A percentile compares a stretch with the other conserved stretches of the same genome.
phyloP scores from a whole-genome alignment of 1,139 yeast genomes.

The Arxiozyma slooffiae region DNA sequence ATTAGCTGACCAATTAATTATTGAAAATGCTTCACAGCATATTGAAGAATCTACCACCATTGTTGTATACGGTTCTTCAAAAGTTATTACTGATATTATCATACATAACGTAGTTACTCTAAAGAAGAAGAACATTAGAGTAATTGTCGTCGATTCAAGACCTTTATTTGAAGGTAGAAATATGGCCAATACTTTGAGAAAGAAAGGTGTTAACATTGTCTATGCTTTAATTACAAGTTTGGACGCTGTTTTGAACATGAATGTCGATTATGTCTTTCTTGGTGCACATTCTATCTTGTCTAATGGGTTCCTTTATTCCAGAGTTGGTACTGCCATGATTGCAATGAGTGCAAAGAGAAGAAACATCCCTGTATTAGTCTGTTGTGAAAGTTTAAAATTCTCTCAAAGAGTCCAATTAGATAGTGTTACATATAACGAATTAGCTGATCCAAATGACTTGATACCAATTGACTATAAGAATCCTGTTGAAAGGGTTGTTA shows the following conservation, averaged over 20 bases:
- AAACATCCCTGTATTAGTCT: constrained; percentile 86
- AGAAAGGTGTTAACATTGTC: constrained; percentile 50
- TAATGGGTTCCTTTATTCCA: constrained; percentile 82
- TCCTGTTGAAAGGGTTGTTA: constrained; percentile 43
- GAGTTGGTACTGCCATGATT: constrained; percentile 91
- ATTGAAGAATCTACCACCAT: constrained; percentile 70
- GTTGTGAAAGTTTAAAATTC: constrained; percentile 92
- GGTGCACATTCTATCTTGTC: constrained; percentile 98
- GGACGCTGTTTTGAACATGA: constrained; percentile 72
- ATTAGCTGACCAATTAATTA: constrained; percentile 73
- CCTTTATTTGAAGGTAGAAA: constrained; percentile 91
- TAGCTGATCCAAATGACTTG: constrained; percentile 76
- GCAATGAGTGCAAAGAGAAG: constrained; percentile 86
- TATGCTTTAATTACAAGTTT: constrained; percentile 75
- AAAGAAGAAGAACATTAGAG: constrained; percentile 58
- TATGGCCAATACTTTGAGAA: constrained; percentile 54
- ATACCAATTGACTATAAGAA: constrained; percentile 39
- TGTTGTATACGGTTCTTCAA: constrained; percentile 80
- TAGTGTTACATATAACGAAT: constrained; percentile 85
- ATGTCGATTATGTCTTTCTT: constrained; percentile 80
- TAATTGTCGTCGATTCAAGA: constrained; percentile 87
- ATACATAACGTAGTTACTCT: constrained; percentile 56
- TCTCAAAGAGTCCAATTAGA: constrained; percentile 93
- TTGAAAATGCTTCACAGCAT: constrained; percentile 70
- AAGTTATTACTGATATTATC: constrained; percentile 69